phyloP scores from a whole-genome alignment of 106 monocot species.

The Alisma plantagoaquatica region DNA sequence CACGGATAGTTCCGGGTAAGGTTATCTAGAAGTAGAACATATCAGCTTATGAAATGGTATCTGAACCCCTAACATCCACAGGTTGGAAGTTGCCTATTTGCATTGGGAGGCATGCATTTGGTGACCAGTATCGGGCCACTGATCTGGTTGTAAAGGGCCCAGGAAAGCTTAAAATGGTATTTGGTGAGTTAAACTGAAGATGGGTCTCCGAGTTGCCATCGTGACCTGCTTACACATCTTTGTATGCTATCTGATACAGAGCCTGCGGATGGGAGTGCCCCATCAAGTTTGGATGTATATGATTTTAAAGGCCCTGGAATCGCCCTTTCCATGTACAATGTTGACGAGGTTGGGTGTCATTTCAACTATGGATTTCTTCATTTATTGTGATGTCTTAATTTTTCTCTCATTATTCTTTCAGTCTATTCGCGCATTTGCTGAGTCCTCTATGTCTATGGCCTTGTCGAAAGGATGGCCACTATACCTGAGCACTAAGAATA shows the following conservation, averaged over 20 bases:
- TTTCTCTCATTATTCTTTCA: constrained; percentile 19
- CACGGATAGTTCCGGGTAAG: constrained; percentile 48
- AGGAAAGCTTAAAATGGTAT: constrained; percentile 83
- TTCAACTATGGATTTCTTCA: not conserved
- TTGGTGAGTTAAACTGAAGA: constrained; percentile 34
- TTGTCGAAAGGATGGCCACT: constrained; percentile 64
- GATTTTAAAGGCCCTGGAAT: constrained; percentile 71
- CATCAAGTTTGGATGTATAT: constrained; percentile 51
- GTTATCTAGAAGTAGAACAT: too few species aligned
- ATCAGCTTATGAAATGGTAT: too few species aligned
- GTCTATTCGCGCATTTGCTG: constrained; percentile 76
- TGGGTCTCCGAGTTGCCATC: too few species aligned
- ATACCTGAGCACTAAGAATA: constrained; percentile 87
- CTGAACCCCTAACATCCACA: constrained; percentile 12
- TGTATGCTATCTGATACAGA: too few species aligned
- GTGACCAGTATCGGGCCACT: constrained; percentile 75
- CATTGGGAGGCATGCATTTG: constrained; percentile 88
- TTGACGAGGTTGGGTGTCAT: constrained; percentile 45
- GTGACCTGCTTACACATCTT: too few species aligned
- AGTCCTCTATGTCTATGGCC: constrained; percentile 86
- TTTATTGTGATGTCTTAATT: not conserved
- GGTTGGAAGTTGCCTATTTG: constrained; percentile 84
- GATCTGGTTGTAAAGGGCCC: constrained; percentile 61
- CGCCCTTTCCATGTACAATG: constrained; percentile 78
- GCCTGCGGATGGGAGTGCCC: constrained; percentile 34